Evolutionary conservation across 495 filamentous ascomycete genomes (phyloP), one percentile per base, ranked within the genome.

Genomic region (Barbatosphaeria neglecta): DNA sequence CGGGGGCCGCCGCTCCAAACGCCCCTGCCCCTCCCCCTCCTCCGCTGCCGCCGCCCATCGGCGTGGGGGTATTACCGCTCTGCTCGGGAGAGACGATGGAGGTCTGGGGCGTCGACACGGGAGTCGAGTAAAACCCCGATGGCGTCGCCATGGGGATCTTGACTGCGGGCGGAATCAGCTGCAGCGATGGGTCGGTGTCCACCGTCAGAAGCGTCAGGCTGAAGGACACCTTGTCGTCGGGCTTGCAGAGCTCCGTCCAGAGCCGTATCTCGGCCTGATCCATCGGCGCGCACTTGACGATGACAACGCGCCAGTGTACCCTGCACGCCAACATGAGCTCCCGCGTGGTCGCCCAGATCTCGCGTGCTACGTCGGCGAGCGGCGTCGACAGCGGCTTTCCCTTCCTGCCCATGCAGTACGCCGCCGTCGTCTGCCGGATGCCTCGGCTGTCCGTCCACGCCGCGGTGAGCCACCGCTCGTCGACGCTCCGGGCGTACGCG

Each of bases 401-500:
- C 50, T 82, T 77, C 53, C 78, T 76, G 18, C 80, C 80, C 4
- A 93, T 68, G 53, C 84, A 84, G 61, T 93, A 93, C 2, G 86
- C 86, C 23, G 85, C 81, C 4, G 72, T 84, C 51, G 77, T 81
- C 59, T 94, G 87, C 47, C 85, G 74, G 35, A 69, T 76, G 0
- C 92, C 93, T 20, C 70, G 75, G 53, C 79, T 88, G 62, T 97
- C 89, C 1, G 84, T 86, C 93, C 93, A 99, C n/a, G 85, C 84
- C 4, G 81, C 88, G 1, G 83, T 83, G 39, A 96, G 62, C 93
- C 93, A 99, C 16, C 84, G 76, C 40, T 85, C 81, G 57, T 92
- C 87, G 23, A 81, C 66, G 57, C 86, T 90, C 49, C 81, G 79
- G 0, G 84, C 83, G 58, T 90, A 95, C 7, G 86, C 89, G 40